phyloP scores from a whole-genome alignment of 768 basidiomycete genomes.

The Coprinopsis strossmayeri region DNA sequence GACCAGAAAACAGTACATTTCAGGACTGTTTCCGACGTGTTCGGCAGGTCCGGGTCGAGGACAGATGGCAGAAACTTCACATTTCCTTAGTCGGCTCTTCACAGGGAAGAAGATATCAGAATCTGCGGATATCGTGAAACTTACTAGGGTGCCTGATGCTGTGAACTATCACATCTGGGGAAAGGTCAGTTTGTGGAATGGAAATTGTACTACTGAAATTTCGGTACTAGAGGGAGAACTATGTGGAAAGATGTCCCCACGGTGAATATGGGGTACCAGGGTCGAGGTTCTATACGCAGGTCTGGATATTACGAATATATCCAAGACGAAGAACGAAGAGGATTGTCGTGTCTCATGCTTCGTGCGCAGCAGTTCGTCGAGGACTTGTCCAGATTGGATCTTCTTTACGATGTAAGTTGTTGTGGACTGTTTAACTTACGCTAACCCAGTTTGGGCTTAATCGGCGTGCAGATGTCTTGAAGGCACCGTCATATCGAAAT shows the following conservation, averaged over 20 bases:
- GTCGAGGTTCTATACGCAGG: neutral
- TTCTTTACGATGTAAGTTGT: conserved; percentile 19
- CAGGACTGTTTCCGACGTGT: neutral
- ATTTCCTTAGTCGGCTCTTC: neutral
- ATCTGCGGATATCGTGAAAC: neutral
- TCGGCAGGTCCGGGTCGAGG: neutral
- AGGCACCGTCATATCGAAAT: conserved; percentile 38
- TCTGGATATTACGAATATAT: too few species aligned
- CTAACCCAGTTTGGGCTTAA: conserved; percentile 37
- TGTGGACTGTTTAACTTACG: conserved; percentile 29
- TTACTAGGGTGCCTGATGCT: neutral
- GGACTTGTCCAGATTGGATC: conserved; percentile 5
- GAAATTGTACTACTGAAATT: neutral
- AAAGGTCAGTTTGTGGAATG: neutral
- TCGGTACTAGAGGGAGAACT: neutral
- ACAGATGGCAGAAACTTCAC: neutral
- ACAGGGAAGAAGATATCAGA: neutral
- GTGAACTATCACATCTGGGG: neutral
- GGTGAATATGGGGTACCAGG: neutral
- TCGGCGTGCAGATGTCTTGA: conserved; percentile 25
- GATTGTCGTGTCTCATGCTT: too few species aligned
- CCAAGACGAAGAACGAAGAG: too few species aligned
- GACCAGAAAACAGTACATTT: neutral
- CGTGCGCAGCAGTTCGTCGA: conserved; percentile 8
- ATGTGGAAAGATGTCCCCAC: neutral